phyloP scores from a whole-genome alignment of 176 grass and related monocot species.

The Carex parvula region DNA sequence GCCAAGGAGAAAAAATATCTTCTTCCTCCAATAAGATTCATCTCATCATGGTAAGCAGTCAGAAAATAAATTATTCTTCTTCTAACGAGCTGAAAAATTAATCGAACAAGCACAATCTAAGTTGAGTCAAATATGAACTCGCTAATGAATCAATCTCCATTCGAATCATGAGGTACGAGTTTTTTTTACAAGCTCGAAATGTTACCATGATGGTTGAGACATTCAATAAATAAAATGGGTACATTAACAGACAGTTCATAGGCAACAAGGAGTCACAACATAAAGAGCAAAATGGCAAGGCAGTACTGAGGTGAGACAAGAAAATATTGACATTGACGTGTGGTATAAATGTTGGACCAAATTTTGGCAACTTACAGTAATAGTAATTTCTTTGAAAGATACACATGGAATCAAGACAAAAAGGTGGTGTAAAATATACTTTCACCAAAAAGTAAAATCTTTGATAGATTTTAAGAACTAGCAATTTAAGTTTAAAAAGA shows the following conservation, averaged over 20 bases:
- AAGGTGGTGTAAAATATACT: not conserved
- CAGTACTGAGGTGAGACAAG: not conserved
- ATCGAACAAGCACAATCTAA: no score
- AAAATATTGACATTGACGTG: slow-evolving; percentile 8
- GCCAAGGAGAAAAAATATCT: no score
- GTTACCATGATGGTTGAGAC: no score
- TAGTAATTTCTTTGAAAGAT: not conserved
- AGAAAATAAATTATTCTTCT: no score
- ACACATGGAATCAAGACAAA: not conserved
- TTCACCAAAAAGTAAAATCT: not conserved
- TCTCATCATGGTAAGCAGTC: no score
- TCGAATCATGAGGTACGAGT: no score
- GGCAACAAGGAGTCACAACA: not conserved
- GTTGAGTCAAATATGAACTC: no score
- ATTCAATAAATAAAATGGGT: not conserved
- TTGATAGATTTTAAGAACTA: not conserved
- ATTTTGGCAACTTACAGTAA: not conserved
- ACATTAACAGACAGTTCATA: not conserved
- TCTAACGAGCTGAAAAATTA: no score
- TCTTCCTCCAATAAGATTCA: no score
- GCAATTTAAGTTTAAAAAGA: not conserved
- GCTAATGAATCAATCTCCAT: no score
- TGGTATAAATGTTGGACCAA: slow-evolving; percentile 8
- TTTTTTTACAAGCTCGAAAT: not conserved
- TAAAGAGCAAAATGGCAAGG: not conserved